Conservation (phyloP, 495 filamentous ascomycete species). For the Penicillium samsonianum region DNA sequence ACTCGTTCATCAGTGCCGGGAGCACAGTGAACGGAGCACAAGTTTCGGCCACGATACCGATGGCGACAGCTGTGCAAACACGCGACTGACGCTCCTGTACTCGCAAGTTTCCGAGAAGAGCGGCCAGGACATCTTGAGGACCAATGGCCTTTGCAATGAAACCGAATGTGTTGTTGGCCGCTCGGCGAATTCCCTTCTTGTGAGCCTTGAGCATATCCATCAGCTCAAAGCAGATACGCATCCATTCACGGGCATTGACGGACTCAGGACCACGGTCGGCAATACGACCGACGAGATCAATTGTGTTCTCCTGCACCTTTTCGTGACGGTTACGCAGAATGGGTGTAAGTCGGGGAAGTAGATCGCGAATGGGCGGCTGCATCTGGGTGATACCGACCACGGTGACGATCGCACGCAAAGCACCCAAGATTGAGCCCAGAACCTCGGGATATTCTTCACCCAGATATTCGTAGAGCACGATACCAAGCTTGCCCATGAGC, state of each 20-base stretch:
- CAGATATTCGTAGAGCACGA: constrained; percentile 97
- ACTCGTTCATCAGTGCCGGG: constrained; percentile 99
- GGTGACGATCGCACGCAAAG: constrained; percentile 93
- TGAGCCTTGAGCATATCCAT: constrained; percentile 99
- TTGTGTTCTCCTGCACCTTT: constrained; percentile 99
- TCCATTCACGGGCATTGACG: constrained; percentile 98
- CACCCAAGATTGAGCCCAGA: constrained; percentile 92
- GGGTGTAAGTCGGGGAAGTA: constrained; percentile 91
- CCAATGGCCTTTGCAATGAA: constrained; percentile 99
- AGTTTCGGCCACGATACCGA: constrained; percentile 99
- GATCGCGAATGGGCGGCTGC: constrained; percentile 97
- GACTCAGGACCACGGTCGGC: constrained; percentile 94
- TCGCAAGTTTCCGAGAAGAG: constrained; percentile 91
- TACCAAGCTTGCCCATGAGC: constrained; percentile 91
- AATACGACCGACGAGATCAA: constrained; percentile 97
- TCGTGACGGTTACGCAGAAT: constrained; percentile 98
- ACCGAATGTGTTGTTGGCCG: constrained; percentile 99
- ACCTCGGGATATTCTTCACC: constrained; percentile 99
- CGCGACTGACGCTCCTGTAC: constrained; percentile 97
- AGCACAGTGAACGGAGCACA: constrained; percentile 98
- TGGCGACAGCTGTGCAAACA: constrained; percentile 97
- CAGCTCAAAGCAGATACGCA: constrained; percentile 99
- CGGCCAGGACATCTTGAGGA: constrained; percentile 94
- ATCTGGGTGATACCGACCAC: constrained; percentile 98
- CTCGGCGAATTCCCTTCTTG: constrained; percentile 97